These are phyloP conservation scores for Sarocladium strictum DNA, from an alignment of 2,329 filamentous ascomycete genomes.

Conservation along the genomic window DNA sequence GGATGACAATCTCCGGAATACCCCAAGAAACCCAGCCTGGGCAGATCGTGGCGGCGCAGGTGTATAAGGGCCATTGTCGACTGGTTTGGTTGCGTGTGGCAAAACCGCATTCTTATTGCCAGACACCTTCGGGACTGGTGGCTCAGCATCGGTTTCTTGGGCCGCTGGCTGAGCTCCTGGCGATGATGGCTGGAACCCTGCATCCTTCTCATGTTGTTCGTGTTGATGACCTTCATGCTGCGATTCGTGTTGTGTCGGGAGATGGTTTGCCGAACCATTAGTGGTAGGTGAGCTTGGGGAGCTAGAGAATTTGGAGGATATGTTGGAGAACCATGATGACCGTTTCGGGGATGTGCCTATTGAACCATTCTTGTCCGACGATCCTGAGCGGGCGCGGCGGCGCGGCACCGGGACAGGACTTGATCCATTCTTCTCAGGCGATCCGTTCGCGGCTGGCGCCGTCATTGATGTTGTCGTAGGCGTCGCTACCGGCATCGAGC, in stretches of 20 bases:
- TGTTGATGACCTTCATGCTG: slow-evolving; percentile 1
- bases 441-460: slow-evolving; percentile 13
- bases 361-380: slow-evolving; percentile 29
- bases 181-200: background rate
- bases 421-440: slow-evolving; percentile 16
- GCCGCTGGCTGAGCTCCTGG: background rate
- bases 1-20: slow-evolving; percentile 76
- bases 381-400: slow-evolving; percentile 26
- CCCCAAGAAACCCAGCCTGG: slow-evolving; percentile 70
- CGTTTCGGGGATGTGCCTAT: slow-evolving; percentile 44
- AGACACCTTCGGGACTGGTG: slow-evolving; percentile 39
- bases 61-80: slow-evolving; percentile 62
- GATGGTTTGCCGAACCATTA: slow-evolving; percentile 18
- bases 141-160: slow-evolving; percentile 24
- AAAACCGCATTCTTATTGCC: slow-evolving; percentile 53
- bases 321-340: slow-evolving; percentile 87
- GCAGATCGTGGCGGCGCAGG: slow-evolving; percentile 66
- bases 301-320: slow-evolving; percentile 87
- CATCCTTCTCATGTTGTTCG: slow-evolving; percentile 3
- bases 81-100: slow-evolving; percentile 46
- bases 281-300: slow-evolving; percentile 31
- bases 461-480: background rate
- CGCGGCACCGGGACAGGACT: slow-evolving; percentile 13
- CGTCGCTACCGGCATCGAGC: background rate
- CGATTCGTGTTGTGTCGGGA: slow-evolving; percentile 11